These are phyloP conservation scores for Spergularia azorica DNA, from an alignment of 179 eudicot genomes.

Conservation along the genomic window DNA sequence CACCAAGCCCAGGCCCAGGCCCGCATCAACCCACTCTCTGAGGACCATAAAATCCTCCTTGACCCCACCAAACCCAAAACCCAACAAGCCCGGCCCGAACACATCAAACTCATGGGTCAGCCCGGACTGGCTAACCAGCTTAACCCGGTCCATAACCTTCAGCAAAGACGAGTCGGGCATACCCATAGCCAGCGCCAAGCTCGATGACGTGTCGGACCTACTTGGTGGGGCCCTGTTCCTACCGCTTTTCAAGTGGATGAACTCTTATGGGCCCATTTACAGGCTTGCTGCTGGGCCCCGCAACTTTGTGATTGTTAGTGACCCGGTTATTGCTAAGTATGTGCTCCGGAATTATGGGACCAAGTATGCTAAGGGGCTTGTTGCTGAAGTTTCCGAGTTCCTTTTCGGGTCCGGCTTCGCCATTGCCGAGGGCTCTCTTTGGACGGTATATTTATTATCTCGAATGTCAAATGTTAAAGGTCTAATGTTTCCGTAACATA, in stretches of 20 bases:
- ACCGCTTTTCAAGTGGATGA: conserved; percentile 89
- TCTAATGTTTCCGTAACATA: no score
- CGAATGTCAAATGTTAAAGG: no score
- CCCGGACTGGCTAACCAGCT: conserved; percentile 84
- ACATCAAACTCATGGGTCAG: conserved; percentile 66
- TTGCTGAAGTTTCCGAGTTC: conserved; percentile 88
- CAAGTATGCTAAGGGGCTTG: conserved; percentile 79
- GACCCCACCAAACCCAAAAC: conserved; percentile 25
- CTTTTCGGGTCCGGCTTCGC: conserved; percentile 94
- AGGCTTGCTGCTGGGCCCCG: conserved; percentile 91
- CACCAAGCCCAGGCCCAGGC: not conserved
- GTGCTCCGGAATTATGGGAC: conserved; percentile 76
- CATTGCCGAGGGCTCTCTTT: conserved; percentile 92
- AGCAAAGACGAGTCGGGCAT: conserved; percentile 57
- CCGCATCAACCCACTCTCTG: not conserved
- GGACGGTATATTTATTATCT: conserved; percentile 58
- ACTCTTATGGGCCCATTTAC: conserved; percentile 72
- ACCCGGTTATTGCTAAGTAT: conserved; percentile 85
- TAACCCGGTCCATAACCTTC: conserved; percentile 48
- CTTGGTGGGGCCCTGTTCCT: conserved; percentile 93
- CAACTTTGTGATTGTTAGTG: conserved; percentile 84
- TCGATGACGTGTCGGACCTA: conserved; percentile 86
- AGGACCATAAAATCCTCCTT: conserved; percentile 43
- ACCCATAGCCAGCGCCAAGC: conserved; percentile 75
- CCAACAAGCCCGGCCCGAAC: conserved; percentile 25